These are phyloP conservation scores for Botrytis sinoallii DNA, from an alignment of 2,329 filamentous ascomycete genomes.

Conservation along the genomic window DNA sequence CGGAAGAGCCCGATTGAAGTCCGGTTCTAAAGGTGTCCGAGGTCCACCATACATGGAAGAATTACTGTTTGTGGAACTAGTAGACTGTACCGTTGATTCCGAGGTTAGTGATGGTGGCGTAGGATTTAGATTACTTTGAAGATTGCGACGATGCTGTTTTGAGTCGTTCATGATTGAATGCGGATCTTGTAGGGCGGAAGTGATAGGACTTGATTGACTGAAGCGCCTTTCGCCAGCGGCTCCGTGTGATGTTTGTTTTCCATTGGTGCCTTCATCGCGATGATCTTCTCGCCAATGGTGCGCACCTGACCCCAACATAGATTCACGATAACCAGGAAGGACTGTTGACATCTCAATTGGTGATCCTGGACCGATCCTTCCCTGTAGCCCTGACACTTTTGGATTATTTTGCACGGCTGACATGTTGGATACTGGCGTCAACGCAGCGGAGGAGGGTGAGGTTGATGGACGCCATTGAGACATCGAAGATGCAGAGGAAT, in stretches of 20 bases:
- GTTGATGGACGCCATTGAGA: slow-evolving; percentile 28
- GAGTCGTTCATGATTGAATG: slow-evolving; percentile 26
- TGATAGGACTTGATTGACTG: slow-evolving; percentile 22
- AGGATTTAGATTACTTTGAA: slow-evolving; percentile 21
- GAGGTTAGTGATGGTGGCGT: slow-evolving; percentile 33
- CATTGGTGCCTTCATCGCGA: slow-evolving; percentile 24
- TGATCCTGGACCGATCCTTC: slow-evolving; percentile 23
- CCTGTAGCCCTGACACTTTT: slow-evolving; percentile 14
- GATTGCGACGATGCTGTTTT: slow-evolving; percentile 31
- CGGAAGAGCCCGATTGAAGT: slow-evolving; percentile 32
- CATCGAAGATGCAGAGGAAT: slow-evolving; percentile 27
- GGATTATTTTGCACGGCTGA: slow-evolving; percentile 20
- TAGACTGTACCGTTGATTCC: slow-evolving; percentile 34
- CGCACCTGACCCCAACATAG: slow-evolving; percentile 29
- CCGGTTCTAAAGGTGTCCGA: slow-evolving; percentile 36
- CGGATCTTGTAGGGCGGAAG: slow-evolving; percentile 18
- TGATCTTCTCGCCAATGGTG: slow-evolving; percentile 35
- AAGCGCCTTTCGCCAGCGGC: slow-evolving; percentile 25
- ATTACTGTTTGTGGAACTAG: slow-evolving; percentile 31
- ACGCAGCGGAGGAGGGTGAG: background rate
- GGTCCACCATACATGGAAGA: slow-evolving; percentile 33
- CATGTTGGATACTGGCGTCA: slow-evolving; percentile 14
- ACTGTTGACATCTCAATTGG: slow-evolving; percentile 27
- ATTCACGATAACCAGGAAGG: slow-evolving; percentile 38
- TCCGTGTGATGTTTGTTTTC: slow-evolving; percentile 25